A percentile compares a stretch with the other conserved stretches of the same genome.
These are phyloP conservation scores for Hibiscus tridactylites DNA, from an alignment of 345 rosid species.

Conservation along the genomic window DNA sequence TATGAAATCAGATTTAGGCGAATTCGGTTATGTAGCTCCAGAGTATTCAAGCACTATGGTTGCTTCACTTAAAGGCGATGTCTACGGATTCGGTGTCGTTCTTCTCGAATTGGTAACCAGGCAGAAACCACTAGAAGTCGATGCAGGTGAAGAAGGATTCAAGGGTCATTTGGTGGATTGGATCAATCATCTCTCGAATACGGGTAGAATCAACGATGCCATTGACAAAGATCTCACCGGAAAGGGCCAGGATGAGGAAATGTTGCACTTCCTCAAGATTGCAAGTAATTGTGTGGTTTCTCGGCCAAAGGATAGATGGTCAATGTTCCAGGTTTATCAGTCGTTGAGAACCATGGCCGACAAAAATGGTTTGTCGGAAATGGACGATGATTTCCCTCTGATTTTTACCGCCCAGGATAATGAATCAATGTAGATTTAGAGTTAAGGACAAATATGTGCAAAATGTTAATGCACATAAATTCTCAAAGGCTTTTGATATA, in stretches of 20 bases:
- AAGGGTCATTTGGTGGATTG: slow-evolving; percentile 72
- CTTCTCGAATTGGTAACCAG: slow-evolving; percentile 61
- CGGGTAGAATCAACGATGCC: not conserved
- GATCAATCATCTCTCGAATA: slow-evolving; percentile 24
- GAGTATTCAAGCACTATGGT: not conserved
- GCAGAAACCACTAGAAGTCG: slow-evolving; percentile 41
- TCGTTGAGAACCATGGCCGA: not conserved
- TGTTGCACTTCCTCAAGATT: not conserved
- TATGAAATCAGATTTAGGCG: not conserved
- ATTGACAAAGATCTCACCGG: not conserved
- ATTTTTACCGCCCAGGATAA: not conserved
- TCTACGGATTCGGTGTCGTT: slow-evolving; percentile 17
- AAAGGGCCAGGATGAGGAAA: not conserved
- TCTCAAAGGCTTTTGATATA: not conserved
- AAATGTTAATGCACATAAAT: not conserved
- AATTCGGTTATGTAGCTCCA: not conserved
- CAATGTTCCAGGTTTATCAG: not conserved
- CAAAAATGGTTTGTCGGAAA: not conserved
- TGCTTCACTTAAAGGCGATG: not conserved
- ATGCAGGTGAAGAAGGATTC: slow-evolving; percentile 36
- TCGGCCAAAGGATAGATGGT: not conserved
- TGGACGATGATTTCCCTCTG: not conserved
- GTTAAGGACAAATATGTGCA: not conserved
- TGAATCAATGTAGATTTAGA: not conserved
- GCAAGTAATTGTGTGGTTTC: not conserved